Evolutionary conservation across 495 filamentous ascomycete species (phyloP).

Genomic region (Aspergillus diversus): DNA sequence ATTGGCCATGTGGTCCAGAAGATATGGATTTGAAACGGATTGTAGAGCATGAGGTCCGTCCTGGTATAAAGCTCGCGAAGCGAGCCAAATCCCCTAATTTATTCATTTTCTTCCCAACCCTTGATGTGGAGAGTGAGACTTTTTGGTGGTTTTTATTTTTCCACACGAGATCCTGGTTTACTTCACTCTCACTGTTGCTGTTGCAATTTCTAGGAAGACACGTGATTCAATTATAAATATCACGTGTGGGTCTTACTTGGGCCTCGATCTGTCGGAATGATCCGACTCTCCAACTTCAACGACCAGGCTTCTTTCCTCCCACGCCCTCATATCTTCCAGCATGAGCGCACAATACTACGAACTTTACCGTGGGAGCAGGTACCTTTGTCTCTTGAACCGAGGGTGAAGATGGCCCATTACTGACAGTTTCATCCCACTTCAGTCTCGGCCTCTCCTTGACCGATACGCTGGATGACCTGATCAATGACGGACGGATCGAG

Average conservation of each 20-base stretch:
- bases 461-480: slow-evolving; percentile 94
- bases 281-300: slow-evolving; percentile 28
- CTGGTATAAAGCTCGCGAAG: not conserved
- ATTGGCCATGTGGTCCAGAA: not conserved
- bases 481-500: slow-evolving; percentile 89
- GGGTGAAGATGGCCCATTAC: not conserved
- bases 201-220: not conserved
- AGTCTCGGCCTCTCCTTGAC: slow-evolving; percentile 91
- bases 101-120: too few relatives aligned
- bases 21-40: not conserved
- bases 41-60: not conserved
- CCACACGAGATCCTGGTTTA: not conserved
- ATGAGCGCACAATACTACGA: slow-evolving; percentile 74
- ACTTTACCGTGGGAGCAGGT: slow-evolving; percentile 97
- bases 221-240: slow-evolving; percentile 14
- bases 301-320: slow-evolving; percentile 13
- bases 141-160: too few relatives aligned
- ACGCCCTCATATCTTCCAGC: slow-evolving; percentile 19
- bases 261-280: slow-evolving; percentile 16
- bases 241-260: slow-evolving; percentile 21
- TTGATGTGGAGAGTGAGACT: too few relatives aligned
- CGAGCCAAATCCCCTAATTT: too few relatives aligned
- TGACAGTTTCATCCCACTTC: slow-evolving; percentile 20
- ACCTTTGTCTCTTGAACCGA: slow-evolving; percentile 25
- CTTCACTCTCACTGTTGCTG: not conserved